Conservation (phyloP, 2,329 filamentous ascomycete species). For the Fulvia fulva region DNA sequence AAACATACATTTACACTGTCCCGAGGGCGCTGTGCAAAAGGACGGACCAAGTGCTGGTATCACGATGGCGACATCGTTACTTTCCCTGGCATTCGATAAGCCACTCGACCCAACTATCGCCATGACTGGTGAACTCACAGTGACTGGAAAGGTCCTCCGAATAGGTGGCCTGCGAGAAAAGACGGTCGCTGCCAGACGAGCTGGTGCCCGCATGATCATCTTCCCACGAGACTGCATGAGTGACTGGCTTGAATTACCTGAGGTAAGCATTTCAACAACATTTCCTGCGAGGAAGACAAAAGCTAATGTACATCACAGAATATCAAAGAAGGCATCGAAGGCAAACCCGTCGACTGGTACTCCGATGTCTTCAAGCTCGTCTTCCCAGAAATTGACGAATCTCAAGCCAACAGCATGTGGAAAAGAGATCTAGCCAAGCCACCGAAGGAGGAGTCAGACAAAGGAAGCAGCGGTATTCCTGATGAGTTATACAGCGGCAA, state of each 20-base stretch:
- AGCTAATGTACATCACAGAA: constrained; percentile 57
- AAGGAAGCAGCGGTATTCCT: constrained; percentile 25
- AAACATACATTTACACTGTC: constrained; percentile 91
- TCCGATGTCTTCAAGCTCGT: constrained; percentile 86
- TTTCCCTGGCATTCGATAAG: constrained; percentile 77
- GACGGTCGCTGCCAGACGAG: constrained; percentile 88
- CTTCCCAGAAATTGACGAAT: constrained; percentile 74
- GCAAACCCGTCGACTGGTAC: constrained; percentile 90
- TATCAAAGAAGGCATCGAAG: constrained; percentile 94
- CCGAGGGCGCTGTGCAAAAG: constrained; percentile 92
- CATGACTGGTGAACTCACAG: constrained; percentile 96
- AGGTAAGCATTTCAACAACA: constrained; percentile 60
- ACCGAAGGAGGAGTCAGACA: constrained; percentile 46
- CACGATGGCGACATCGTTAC: constrained; percentile 92
- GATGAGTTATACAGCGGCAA: constrained; percentile 4
- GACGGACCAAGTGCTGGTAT: constrained; percentile 79
- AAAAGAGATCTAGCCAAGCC: constrained; percentile 59
- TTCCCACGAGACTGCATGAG: constrained; percentile 95
- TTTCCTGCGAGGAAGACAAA: neutral
- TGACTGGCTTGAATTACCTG: constrained; percentile 94
- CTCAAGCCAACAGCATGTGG: constrained; percentile 69
- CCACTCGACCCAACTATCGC: constrained; percentile 81
- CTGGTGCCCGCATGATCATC: constrained; percentile 87
- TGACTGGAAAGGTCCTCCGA: constrained; percentile 92
- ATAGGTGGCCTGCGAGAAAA: constrained; percentile 95